Conservation (phyloP, 371 early-diverging fungal genomes). For the Entomophthora muscae region DNA sequence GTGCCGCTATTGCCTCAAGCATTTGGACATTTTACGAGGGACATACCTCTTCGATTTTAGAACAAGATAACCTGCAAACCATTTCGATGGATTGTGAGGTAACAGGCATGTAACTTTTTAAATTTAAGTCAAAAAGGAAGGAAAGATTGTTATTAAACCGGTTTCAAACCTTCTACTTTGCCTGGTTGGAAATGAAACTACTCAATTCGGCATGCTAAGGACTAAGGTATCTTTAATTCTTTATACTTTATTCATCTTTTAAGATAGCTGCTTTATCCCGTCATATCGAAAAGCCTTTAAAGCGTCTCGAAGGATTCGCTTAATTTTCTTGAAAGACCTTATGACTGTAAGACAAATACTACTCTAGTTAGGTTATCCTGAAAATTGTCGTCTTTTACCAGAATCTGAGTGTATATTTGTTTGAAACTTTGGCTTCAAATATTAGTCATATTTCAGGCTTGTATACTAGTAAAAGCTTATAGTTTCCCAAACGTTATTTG, state of each 20-base stretch:
- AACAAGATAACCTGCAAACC: constrained; percentile 24
- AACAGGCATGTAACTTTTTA: too few relatives aligned
- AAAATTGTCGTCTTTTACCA: too few relatives aligned
- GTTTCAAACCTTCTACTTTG: constrained; percentile 51
- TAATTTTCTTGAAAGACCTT: too few relatives aligned
- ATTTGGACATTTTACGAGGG: constrained; percentile 62
- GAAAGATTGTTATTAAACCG: constrained; percentile 34
- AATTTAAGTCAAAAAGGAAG: constrained; percentile 34
- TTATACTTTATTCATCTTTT: neutral
- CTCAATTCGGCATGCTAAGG: constrained; percentile 46
- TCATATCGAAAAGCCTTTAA: constrained; percentile 37
- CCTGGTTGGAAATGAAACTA: constrained; percentile 35
- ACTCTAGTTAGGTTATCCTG: too few relatives aligned
- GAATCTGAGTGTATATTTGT: too few relatives aligned
- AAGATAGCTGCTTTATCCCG: constrained; percentile 28
- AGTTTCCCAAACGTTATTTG: too few relatives aligned
- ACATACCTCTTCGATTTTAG: constrained; percentile 17
- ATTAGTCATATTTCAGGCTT: too few relatives aligned
- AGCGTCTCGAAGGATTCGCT: constrained; percentile 1
- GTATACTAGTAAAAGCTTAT: too few relatives aligned
- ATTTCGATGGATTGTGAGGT: constrained; percentile 51
- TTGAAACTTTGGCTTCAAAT: too few relatives aligned
- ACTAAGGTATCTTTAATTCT: constrained; percentile 28
- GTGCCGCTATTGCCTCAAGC: constrained; percentile 55
- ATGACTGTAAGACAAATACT: too few relatives aligned